phyloP scores from a whole-genome alignment of 768 basidiomycete species.

The Tricholoma sp. region DNA sequence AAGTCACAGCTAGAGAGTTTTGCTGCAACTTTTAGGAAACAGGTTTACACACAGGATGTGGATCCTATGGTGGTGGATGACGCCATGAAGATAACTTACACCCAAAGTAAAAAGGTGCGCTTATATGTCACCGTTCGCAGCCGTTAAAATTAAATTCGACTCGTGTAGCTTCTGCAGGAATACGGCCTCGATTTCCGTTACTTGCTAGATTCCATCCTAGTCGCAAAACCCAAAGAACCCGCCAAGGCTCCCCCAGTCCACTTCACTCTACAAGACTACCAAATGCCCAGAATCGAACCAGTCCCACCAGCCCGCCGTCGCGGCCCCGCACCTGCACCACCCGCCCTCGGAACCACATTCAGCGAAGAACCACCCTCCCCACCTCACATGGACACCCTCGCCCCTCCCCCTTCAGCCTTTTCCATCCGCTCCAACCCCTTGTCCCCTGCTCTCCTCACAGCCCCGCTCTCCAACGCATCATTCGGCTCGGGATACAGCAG shows the following conservation, averaged over 20 bases:
- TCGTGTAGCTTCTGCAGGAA: constrained; percentile 73
- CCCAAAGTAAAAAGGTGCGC: constrained; percentile 80
- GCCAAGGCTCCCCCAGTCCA: constrained; percentile 19
- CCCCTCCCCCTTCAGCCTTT: constrained; percentile 11
- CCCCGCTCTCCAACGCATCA: constrained; percentile 13
- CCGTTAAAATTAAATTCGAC: background rate
- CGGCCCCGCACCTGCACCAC: constrained; percentile 2
- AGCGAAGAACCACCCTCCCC: background rate
- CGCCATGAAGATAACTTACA: constrained; percentile 68
- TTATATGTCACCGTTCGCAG: background rate
- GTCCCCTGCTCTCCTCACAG: constrained; percentile 10
- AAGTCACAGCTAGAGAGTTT: constrained; percentile 80
- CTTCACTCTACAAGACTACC: constrained; percentile 27
- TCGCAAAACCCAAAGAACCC: constrained; percentile 41
- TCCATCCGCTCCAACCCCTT: constrained; percentile 12
- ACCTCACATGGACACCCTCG: constrained; percentile 9
- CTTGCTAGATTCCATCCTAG: constrained; percentile 73
- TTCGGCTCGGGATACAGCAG: constrained; percentile 10
- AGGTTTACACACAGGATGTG: constrained; percentile 84
- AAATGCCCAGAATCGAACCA: constrained; percentile 20
- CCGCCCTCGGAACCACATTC: background rate
- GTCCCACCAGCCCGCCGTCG: constrained; percentile 15
- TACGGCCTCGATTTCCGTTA: constrained; percentile 93
- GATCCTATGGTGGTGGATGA: constrained; percentile 70
- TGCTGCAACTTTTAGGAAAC: constrained; percentile 80